phyloP scores from a whole-genome alignment of 495 filamentous ascomycete species.

The Xylaria grammica region DNA sequence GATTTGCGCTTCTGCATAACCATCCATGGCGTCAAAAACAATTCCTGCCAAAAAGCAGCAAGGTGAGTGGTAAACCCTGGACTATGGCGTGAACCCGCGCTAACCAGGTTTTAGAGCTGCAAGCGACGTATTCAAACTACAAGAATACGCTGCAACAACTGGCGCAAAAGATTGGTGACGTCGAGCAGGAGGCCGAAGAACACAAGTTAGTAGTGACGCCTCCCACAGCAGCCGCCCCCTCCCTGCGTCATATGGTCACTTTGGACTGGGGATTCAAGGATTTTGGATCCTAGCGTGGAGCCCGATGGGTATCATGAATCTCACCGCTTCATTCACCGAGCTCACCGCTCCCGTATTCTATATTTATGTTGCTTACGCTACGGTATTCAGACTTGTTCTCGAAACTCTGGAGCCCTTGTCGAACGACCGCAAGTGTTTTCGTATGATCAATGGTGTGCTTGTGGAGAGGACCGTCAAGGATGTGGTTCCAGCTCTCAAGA shows the following conservation, averaged over 20 bases:
- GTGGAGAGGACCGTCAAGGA: constrained; percentile 93
- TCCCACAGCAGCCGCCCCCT: constrained; percentile 7
- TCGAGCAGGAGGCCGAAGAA: constrained; percentile 96
- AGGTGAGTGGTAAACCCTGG: constrained; percentile 58
- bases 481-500: constrained; percentile 86
- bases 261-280: constrained; percentile 25
- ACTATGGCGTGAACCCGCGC: constrained; percentile 24
- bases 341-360: constrained; percentile 43
- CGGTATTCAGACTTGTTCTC: constrained; percentile 79
- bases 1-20: too few species aligned
- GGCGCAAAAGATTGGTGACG: constrained; percentile 93
- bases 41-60: constrained; percentile 76
- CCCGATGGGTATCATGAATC: constrained; percentile 29
- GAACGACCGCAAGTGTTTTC: constrained; percentile 92
- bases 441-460: constrained; percentile 96
- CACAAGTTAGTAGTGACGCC: constrained; percentile 80
- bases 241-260: constrained; percentile 30
- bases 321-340: constrained; percentile 35
- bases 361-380: constrained; percentile 34
- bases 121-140: constrained; percentile 91
- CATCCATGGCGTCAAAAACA: constrained; percentile 50
- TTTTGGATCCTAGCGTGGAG: constrained; percentile 28
- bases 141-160: constrained; percentile 94
- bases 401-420: constrained; percentile 88
- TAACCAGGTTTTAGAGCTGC: constrained; percentile 71